Percentiles rank a stretch among this genome's conserved stretches.
phyloP scores from a whole-genome alignment of 495 filamentous ascomycete genomes.

The Friedmanniomyces simplex region DNA sequence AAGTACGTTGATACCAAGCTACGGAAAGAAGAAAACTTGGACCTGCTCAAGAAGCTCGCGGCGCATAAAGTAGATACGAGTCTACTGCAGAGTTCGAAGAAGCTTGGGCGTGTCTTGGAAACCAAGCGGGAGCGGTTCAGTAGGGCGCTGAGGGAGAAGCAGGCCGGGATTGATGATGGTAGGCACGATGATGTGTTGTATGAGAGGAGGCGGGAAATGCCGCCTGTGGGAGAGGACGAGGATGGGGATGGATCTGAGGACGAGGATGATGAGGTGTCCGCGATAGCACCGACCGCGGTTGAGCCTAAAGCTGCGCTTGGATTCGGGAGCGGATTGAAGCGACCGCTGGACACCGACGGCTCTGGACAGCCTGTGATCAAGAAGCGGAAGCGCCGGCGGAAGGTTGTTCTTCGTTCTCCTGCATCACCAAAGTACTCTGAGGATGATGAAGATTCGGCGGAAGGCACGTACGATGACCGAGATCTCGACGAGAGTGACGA shows the following conservation, averaged over 20 bases:
- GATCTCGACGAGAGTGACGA: not conserved
- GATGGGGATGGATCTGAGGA: not conserved
- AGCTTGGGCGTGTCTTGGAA: conserved; percentile 55
- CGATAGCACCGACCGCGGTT: not conserved
- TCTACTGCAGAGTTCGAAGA: conserved; percentile 62
- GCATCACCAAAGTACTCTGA: not conserved
- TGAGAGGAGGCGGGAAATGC: conserved; percentile 27
- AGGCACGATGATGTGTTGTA: conserved; percentile 39
- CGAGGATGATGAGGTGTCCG: not conserved
- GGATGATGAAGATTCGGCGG: not conserved
- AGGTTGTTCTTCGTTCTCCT: not conserved
- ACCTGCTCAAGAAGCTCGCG: conserved; percentile 71
- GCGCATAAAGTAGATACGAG: conserved; percentile 70
- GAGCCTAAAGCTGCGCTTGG: not conserved
- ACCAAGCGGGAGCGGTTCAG: conserved; percentile 57
- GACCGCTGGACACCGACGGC: conserved; percentile 67
- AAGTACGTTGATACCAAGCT: conserved; percentile 98
- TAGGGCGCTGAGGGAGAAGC: conserved; percentile 46
- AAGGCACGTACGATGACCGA: not conserved
- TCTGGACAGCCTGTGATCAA: conserved; percentile 71
- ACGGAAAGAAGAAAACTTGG: conserved; percentile 83
- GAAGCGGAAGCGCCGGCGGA: conserved; percentile 39
- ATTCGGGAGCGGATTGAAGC: conserved; percentile 74
- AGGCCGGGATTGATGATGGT: conserved; percentile 47
- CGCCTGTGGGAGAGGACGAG: conserved; percentile 1